A percentile compares a stretch with the other conserved stretches of the same genome.
phyloP scores from a whole-genome alignment of 805 yeast species.

The Candida incommunis region DNA sequence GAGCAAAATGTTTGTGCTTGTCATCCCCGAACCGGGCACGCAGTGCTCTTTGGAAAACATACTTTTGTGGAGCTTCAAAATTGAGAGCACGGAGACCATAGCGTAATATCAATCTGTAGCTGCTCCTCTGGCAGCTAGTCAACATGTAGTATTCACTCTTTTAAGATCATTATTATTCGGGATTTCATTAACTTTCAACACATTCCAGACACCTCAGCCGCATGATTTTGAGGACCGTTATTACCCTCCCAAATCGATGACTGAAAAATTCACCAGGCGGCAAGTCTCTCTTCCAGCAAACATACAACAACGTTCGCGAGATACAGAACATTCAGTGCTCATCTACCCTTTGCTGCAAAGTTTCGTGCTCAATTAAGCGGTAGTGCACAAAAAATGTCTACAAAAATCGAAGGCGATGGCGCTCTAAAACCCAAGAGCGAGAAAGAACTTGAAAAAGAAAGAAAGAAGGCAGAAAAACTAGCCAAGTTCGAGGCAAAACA shows the following conservation, averaged over 20 bases:
- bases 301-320: not conserved
- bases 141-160: too few species aligned
- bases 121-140: not conserved
- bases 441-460: constrained; percentile 74
- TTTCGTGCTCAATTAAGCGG: not conserved
- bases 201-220: too few species aligned
- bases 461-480: constrained; percentile 75
- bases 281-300: not conserved
- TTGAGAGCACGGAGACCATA: not conserved
- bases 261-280: not conserved
- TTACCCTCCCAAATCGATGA: too few species aligned
- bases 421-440: constrained; percentile 44
- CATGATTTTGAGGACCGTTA: too few species aligned
- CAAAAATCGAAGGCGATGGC: constrained; percentile 9
- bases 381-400: not conserved
- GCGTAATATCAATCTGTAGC: not conserved
- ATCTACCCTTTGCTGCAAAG: not conserved
- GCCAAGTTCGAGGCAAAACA: constrained; percentile 77
- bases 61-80: not conserved
- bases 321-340: not conserved
- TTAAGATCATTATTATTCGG: too few species aligned
- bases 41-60: not conserved
- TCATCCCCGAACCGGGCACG: not conserved
- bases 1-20: not conserved
- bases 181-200: too few species aligned